A percentile compares a stretch with the other conserved stretches of the same genome.
phyloP scores from a whole-genome alignment of 2,329 filamentous ascomycete genomes.

The Elsinoe australis region DNA sequence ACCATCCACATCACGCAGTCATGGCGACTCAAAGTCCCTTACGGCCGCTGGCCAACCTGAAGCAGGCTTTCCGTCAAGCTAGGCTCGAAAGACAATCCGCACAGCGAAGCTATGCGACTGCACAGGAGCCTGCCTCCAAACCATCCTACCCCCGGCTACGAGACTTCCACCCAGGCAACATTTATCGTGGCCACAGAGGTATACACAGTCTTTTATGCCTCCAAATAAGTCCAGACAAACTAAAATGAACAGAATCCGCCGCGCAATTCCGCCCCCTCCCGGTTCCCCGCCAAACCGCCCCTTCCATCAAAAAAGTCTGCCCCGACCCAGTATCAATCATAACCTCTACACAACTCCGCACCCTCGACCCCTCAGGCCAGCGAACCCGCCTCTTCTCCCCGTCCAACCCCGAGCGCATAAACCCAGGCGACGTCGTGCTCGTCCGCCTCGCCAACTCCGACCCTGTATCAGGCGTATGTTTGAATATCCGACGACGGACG shows the following conservation, averaged over 20 bases:
- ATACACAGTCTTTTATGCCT: background rate
- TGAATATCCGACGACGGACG: conserved; percentile 70
- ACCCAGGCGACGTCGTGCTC: conserved; percentile 83
- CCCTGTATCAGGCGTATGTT: conserved; percentile 79
- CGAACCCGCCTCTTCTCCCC: conserved; percentile 74
- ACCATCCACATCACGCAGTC: conserved; percentile 14
- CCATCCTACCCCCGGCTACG: conserved; percentile 21
- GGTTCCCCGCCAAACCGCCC: conserved; percentile 40
- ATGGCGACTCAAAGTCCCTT: conserved; percentile 54
- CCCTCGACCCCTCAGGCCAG: conserved; percentile 77
- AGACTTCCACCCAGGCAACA: conserved; percentile 22
- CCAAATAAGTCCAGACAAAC: conserved; percentile 4
- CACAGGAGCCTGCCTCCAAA: too few relatives aligned
- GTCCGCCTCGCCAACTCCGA: conserved; percentile 79
- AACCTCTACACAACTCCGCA: conserved; percentile 58
- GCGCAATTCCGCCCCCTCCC: conserved; percentile 27
- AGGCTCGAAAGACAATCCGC: conserved; percentile 33
- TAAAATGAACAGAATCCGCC: conserved; percentile 17
- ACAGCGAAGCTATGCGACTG: conserved; percentile 36
- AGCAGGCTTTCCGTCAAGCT: conserved; percentile 53
- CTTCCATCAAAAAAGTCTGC: conserved; percentile 48
- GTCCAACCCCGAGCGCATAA: conserved; percentile 67
- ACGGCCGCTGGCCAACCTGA: conserved; percentile 65
- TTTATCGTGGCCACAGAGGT: conserved; percentile 21
- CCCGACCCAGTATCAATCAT: conserved; percentile 63